These are phyloP conservation scores for Triticum aestivum DNA, from an alignment of 176 grass and related monocot species.

Conservation along the genomic window DNA sequence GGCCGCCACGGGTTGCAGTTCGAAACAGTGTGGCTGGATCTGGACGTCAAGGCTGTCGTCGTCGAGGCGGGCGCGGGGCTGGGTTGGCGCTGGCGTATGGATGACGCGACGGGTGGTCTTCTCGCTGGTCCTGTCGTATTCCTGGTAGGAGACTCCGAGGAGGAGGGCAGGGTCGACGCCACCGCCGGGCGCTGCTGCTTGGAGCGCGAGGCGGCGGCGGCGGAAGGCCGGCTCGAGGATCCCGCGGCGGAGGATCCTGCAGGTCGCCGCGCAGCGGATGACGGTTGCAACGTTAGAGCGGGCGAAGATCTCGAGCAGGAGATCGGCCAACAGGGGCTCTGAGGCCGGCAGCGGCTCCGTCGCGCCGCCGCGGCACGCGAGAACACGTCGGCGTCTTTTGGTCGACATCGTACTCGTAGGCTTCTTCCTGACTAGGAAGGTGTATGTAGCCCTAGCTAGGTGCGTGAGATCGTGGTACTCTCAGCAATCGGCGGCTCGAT, in stretches of 20 bases:
- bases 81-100: neutral
- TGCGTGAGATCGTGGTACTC: too few species aligned
- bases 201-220: neutral
- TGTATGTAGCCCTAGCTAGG: too few species aligned
- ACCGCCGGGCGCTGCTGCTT: neutral
- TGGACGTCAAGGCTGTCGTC: too few species aligned
- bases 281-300: neutral
- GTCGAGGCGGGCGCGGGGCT: neutral
- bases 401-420: neutral
- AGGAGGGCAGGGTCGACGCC: neutral
- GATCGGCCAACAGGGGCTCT: neutral
- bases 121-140: too few species aligned
- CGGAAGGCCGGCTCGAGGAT: neutral
- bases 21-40: too few species aligned
- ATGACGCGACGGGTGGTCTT: neutral
- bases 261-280: neutral
- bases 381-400: neutral
- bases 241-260: neutral
- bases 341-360: neutral
- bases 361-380: neutral
- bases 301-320: neutral
- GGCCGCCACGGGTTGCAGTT: neutral
- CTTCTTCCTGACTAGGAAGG: too few species aligned
- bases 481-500: too few species aligned
- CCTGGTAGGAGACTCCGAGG: conserved; percentile 13